Evolutionary conservation across 2,329 filamentous ascomycete species (phyloP), one percentile per base, ranked within the genome.

Genomic region (Botrytis porri): DNA sequence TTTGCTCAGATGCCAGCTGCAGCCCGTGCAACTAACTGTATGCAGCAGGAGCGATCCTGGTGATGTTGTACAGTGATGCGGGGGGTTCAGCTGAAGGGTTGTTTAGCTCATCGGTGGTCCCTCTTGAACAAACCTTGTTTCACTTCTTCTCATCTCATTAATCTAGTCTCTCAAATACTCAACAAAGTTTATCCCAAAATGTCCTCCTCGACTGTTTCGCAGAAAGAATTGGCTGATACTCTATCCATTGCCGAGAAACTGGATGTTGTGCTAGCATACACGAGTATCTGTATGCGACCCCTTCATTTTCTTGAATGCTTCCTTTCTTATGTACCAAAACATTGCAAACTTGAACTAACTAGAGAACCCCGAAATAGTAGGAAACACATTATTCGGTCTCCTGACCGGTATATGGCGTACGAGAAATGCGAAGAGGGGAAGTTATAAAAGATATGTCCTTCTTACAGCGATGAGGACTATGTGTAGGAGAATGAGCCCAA

Each of bases 161-260:
- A 66, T 66, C 20, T 35, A 48, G n/a, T 35, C 25, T 59, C 16
- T 22, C 48, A 51, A 18, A 12, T 25, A 14, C 43, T 37, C 51
- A 32, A 69, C 2, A 64, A 62, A 20, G n/a, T 29, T 32, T 39
- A 57, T 29, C 37, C 18, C 54, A 66, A 25, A 54, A 71, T 73
- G 66, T 75, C 75, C 7, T 78, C 77, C 4, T 78, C 77, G 2
- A 76, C 74, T 61, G 60, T 64, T 6, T 74, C 73, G 7, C 77
- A 79, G 59, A 75, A 76, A 57, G 69, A 69, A 7, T 75, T 75
- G 14, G 61, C 51, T 9, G 73, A 64, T 3, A 51, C 69, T 9
- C 48, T 78, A 25, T 75, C 75, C 0, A 20, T 77, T 1, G n/a
- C 73, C 1, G 78, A 80, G 74, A 79, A 78, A 70, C 64, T 79